A percentile compares a stretch with the other conserved stretches of the same genome.
These are phyloP conservation scores for Saitozyma sp. DNA, from an alignment of 768 basidiomycete genomes.

Conservation along the genomic window DNA sequence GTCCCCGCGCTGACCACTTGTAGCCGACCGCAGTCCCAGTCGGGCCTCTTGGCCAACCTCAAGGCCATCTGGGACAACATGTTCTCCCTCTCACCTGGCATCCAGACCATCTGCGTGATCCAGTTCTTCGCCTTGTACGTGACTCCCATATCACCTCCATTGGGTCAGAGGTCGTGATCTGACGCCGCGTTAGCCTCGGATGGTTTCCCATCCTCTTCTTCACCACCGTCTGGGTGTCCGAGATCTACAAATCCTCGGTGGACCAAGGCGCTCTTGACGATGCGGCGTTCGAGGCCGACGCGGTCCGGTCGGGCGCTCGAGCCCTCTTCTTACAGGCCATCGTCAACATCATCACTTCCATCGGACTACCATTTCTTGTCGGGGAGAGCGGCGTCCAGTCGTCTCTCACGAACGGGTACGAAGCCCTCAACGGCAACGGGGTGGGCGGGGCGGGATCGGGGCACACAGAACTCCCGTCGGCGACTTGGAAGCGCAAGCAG, in stretches of 20 bases:
- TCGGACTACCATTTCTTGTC: constrained; percentile 69
- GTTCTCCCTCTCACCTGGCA: constrained; percentile 67
- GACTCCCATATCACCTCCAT: neutral
- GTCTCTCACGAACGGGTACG: constrained; percentile 5
- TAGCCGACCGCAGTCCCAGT: constrained; percentile 39
- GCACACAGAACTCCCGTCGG: neutral
- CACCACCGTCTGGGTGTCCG: constrained; percentile 81
- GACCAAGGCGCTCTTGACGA: constrained; percentile 57
- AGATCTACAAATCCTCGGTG: constrained; percentile 66
- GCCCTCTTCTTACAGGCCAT: constrained; percentile 78
- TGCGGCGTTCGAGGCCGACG: constrained; percentile 55
- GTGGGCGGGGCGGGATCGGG: constrained; percentile 1
- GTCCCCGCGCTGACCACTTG: too few relatives aligned
- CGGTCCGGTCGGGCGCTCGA: constrained; percentile 77
- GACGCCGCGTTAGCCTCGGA: constrained; percentile 64
- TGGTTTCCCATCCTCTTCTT: constrained; percentile 95
- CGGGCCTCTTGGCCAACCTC: constrained; percentile 55
- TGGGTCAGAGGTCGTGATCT: constrained; percentile 57
- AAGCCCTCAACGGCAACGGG: constrained; percentile 10
- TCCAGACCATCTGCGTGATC: constrained; percentile 71
- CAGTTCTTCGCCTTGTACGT: constrained; percentile 53
- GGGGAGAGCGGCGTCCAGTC: constrained; percentile 37
- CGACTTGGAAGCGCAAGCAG: neutral
- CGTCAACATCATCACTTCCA: constrained; percentile 66
- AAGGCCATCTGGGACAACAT: constrained; percentile 72